Evolutionary conservation across 306 rosid genomes (phyloP).

Genomic region (Vigna radiata): DNA sequence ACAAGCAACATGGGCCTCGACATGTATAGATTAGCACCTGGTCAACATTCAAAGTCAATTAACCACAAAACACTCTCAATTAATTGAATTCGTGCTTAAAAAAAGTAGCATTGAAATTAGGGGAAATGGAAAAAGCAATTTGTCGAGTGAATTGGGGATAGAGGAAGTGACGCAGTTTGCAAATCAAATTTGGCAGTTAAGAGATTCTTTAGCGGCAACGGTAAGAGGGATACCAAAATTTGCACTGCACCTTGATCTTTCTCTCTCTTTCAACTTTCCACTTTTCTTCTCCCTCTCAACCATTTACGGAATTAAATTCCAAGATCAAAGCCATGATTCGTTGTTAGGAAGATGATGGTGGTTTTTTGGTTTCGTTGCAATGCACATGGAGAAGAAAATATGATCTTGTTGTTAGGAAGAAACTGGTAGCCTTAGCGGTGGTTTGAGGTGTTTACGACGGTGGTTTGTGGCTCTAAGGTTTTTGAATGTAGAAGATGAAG

Average conservation of each 20-base stretch:
- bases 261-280: not conserved
- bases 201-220: slow-evolving; percentile 1
- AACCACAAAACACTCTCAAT: not conserved
- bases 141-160: slow-evolving; percentile 2
- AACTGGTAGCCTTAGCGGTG: too few species aligned
- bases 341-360: too few species aligned
- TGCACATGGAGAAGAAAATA: too few species aligned
- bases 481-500: too few species aligned
- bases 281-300: not conserved
- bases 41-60: slow-evolving; percentile 44
- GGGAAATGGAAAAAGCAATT: slow-evolving; percentile 7
- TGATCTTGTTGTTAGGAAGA: too few species aligned
- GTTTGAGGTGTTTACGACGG: too few species aligned
- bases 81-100: not conserved
- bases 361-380: too few species aligned
- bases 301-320: slow-evolving; percentile 29
- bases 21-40: slow-evolving; percentile 57
- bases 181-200: not conserved
- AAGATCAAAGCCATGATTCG: slow-evolving; percentile 29
- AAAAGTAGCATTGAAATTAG: slow-evolving; percentile 30
- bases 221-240: not conserved
- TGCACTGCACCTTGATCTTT: not conserved
- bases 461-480: too few species aligned
- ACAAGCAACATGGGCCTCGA: slow-evolving; percentile 85
- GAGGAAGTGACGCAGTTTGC: not conserved